Percentiles rank a stretch among this genome's conserved stretches.
Conservation (phyloP, 371 early-diverging fungal genomes). For the Blyttiomyces sp. region DNA sequence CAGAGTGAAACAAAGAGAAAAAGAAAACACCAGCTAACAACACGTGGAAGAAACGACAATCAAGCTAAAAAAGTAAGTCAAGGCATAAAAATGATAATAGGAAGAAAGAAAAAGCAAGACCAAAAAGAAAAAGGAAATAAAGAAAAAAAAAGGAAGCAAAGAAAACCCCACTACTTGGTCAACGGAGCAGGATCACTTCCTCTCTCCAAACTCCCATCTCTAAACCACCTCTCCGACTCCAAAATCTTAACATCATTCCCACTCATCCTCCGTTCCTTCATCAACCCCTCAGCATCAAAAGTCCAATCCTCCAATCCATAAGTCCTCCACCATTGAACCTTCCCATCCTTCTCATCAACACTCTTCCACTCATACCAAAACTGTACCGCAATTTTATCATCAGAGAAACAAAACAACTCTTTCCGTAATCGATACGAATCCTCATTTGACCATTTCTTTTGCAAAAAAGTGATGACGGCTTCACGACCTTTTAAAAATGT, state of each 20-base stretch:
- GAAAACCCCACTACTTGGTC: no score
- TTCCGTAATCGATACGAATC: slow-evolving; percentile 37
- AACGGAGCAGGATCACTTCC: no score
- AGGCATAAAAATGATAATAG: no score
- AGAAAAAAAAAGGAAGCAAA: no score
- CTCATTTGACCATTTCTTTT: slow-evolving; percentile 38
- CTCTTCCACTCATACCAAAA: slow-evolving; percentile 43
- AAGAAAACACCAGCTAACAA: no score
- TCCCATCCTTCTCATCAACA: slow-evolving; percentile 23
- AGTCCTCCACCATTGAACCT: slow-evolving; percentile 23
- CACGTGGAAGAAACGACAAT: no score
- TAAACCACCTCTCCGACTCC: slow-evolving; percentile 25
- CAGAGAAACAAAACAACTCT: slow-evolving; percentile 40
- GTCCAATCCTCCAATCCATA: slow-evolving; percentile 49
- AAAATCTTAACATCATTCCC: slow-evolving; percentile 36
- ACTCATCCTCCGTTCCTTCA: slow-evolving; percentile 39
- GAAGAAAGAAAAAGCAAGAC: no score
- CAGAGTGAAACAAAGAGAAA: no score
- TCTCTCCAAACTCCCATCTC: neutral
- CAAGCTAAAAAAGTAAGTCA: no score
- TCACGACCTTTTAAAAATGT: slow-evolving; percentile 35
- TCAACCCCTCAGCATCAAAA: slow-evolving; percentile 33
- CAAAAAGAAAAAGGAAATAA: no score
- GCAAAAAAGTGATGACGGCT: slow-evolving; percentile 28
- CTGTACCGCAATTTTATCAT: slow-evolving; percentile 45